Evolutionary conservation across 257 asterid species (phyloP).

Genomic region (Scutellaria baicalensis): DNA sequence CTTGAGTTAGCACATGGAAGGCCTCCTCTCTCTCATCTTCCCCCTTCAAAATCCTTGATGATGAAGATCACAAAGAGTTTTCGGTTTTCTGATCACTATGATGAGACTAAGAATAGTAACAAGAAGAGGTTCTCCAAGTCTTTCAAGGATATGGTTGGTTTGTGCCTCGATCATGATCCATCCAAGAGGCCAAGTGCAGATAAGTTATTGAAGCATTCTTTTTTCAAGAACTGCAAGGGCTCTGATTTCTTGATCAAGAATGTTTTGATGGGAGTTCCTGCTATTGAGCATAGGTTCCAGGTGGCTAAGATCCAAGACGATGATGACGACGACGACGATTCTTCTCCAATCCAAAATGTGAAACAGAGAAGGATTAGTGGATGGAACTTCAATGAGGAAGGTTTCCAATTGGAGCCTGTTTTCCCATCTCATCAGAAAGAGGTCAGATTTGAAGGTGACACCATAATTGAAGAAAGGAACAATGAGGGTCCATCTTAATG

Average conservation of each 20-base stretch:
- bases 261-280: slow-evolving; percentile 56
- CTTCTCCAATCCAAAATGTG: slow-evolving; percentile 6
- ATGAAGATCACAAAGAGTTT: slow-evolving; percentile 70
- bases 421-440: slow-evolving; percentile 21
- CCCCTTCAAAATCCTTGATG: slow-evolving; percentile 68
- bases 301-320: background rate
- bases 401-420: slow-evolving; percentile 67
- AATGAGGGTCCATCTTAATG: background rate
- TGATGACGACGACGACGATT: slow-evolving; percentile 22
- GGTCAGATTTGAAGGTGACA: slow-evolving; percentile 33
- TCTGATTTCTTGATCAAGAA: slow-evolving; percentile 50
- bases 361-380: slow-evolving; percentile 80
- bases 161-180: slow-evolving; percentile 83
- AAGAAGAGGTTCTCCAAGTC: slow-evolving; percentile 56
- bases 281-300: slow-evolving; percentile 53
- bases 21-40: slow-evolving; percentile 80
- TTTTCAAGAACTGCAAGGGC: slow-evolving; percentile 62
- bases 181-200: slow-evolving; percentile 69
- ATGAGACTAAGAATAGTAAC: slow-evolving; percentile 36
- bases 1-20: slow-evolving; percentile 83
- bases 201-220: slow-evolving; percentile 59
- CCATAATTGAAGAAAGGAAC: slow-evolving; percentile 17
- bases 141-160: slow-evolving; percentile 72
- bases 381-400: slow-evolving; percentile 75
- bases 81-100: slow-evolving; percentile 68